A percentile compares a stretch with the other conserved stretches of the same genome.
phyloP scores from a whole-genome alignment of 2,329 filamentous ascomycete species.

The Fusarium nodosum region DNA sequence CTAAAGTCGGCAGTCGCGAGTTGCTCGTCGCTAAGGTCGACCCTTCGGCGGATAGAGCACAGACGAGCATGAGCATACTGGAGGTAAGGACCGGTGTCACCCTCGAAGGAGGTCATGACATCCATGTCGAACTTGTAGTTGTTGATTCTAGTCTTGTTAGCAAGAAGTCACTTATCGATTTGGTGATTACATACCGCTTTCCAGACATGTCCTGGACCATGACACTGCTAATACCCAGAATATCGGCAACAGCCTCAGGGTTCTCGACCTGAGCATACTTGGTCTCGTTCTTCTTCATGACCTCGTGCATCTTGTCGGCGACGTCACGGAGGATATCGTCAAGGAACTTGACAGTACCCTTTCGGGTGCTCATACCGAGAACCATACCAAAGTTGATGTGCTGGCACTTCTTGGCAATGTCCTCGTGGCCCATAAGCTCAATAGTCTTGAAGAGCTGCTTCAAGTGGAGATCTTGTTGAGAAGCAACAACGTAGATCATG shows the following conservation, averaged over 20 bases:
- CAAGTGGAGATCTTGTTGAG: slow-evolving; percentile 79
- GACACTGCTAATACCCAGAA: slow-evolving; percentile 90
- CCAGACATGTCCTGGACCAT: slow-evolving; percentile 99
- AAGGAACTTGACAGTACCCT: slow-evolving; percentile 80
- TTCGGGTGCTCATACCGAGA: slow-evolving; percentile 77
- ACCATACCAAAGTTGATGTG: slow-evolving; percentile 84
- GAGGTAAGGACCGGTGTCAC: slow-evolving; percentile 86
- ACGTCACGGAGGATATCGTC: slow-evolving; percentile 70
- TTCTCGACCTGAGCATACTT: slow-evolving; percentile 94
- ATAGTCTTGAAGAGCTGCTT: slow-evolving; percentile 83
- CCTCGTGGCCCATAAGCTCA: slow-evolving; percentile 76
- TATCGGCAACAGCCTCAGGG: slow-evolving; percentile 85
- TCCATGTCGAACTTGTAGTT: slow-evolving; percentile 83
- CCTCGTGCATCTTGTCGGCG: slow-evolving; percentile 95
- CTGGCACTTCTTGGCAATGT: slow-evolving; percentile 76
- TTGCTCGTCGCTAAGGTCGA: slow-evolving; percentile 67
- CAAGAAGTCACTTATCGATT: accelerated
- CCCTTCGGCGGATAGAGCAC: slow-evolving; percentile 72
- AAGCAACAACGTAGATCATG: slow-evolving; percentile 84
- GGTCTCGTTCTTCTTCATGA: slow-evolving; percentile 89
- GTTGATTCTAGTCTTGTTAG: slow-evolving; percentile 63
- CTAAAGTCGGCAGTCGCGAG: slow-evolving; percentile 74
- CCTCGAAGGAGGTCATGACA: slow-evolving; percentile 85
- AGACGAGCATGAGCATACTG: slow-evolving; percentile 86
- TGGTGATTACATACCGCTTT: slow-evolving; percentile 74